Conservation (phyloP, 2,329 filamentous ascomycete genomes). For the Arachnomyces sp. region DNA sequence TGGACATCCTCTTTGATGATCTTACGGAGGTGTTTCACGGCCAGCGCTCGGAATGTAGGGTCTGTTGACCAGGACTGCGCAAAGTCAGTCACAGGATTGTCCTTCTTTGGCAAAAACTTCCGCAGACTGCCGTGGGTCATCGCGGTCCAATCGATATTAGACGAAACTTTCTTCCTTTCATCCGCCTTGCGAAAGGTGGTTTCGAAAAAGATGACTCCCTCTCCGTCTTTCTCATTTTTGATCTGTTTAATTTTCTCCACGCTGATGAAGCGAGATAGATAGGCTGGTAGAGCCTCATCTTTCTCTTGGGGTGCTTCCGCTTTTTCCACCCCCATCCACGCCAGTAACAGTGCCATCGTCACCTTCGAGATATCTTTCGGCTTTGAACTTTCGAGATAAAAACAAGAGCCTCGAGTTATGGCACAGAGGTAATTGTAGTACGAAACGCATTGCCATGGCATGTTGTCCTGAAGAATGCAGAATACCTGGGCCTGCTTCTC, state of each 20-base stretch:
- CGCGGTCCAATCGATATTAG: neutral
- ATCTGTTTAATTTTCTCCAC: neutral
- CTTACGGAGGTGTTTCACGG: slow-evolving; percentile 31
- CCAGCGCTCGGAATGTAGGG: slow-evolving; percentile 31
- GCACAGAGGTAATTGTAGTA: slow-evolving; percentile 38
- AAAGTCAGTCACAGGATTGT: slow-evolving; percentile 19
- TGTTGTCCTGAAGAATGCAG: slow-evolving; percentile 28
- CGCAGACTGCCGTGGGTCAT: slow-evolving; percentile 15
- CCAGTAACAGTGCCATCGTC: slow-evolving; percentile 36
- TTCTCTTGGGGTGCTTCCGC: slow-evolving; percentile 13
- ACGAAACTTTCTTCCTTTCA: no score
- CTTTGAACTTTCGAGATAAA: slow-evolving; percentile 21
- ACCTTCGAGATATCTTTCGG: slow-evolving; percentile 33
- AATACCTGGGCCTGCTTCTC: slow-evolving; percentile 40
- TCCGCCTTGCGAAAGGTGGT: no score
- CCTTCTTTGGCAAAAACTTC: slow-evolving; percentile 29
- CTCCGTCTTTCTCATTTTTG: neutral
- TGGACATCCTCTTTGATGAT: slow-evolving; percentile 41
- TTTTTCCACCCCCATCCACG: slow-evolving; percentile 38
- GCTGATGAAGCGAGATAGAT: neutral
- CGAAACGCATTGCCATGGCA: slow-evolving; percentile 16
- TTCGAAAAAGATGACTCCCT: neutral
- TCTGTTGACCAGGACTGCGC: slow-evolving; percentile 35
- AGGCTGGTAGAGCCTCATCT: slow-evolving; percentile 7
- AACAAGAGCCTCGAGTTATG: slow-evolving; percentile 36